Conservation (phyloP, 2,329 filamentous ascomycete genomes). For the Scedosporium boydii region DNA sequence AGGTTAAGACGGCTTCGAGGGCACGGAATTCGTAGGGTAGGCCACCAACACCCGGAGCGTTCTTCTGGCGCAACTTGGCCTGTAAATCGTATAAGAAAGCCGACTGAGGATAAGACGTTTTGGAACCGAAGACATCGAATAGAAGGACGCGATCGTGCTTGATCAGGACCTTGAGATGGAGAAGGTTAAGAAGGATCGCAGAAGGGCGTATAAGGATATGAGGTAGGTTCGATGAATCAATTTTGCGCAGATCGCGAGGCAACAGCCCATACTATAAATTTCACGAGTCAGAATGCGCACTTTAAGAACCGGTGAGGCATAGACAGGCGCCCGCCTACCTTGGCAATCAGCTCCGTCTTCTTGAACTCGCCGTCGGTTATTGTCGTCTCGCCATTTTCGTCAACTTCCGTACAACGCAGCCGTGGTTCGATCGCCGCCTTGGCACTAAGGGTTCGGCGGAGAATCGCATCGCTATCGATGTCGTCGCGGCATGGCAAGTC, state of each 20-base stretch:
- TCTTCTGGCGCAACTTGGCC: slow-evolving; percentile 79
- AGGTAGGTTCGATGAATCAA: slow-evolving; percentile 90
- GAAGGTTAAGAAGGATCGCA: slow-evolving; percentile 86
- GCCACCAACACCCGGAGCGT: slow-evolving; percentile 37
- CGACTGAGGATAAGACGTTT: slow-evolving; percentile 89
- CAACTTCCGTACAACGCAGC: slow-evolving; percentile 88
- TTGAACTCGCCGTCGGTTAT: slow-evolving; percentile 93
- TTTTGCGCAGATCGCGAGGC: slow-evolving; percentile 91
- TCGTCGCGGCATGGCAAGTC: slow-evolving; percentile 51
- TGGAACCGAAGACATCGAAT: slow-evolving; percentile 92
- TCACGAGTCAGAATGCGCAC: slow-evolving; percentile 7
- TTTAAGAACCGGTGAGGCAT: neutral
- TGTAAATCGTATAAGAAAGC: slow-evolving; percentile 97
- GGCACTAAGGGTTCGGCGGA: slow-evolving; percentile 58
- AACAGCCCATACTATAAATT: slow-evolving; percentile 69
- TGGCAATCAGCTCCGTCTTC: slow-evolving; percentile 94
- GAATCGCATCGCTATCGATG: slow-evolving; percentile 30
- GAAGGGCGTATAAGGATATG: slow-evolving; percentile 91
- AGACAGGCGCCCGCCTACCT: slow-evolving; percentile 41
- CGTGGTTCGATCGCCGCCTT: slow-evolving; percentile 79
- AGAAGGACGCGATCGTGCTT: slow-evolving; percentile 90
- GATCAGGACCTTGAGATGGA: slow-evolving; percentile 93
- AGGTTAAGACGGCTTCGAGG: slow-evolving; percentile 88
- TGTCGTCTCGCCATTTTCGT: slow-evolving; percentile 84
- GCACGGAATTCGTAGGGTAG: slow-evolving; percentile 95